A percentile compares a stretch with the other conserved stretches of the same genome.
Evolutionary conservation across 2,329 filamentous ascomycete genomes (phyloP).

Genomic region (Pyrenochaeta sp.): DNA sequence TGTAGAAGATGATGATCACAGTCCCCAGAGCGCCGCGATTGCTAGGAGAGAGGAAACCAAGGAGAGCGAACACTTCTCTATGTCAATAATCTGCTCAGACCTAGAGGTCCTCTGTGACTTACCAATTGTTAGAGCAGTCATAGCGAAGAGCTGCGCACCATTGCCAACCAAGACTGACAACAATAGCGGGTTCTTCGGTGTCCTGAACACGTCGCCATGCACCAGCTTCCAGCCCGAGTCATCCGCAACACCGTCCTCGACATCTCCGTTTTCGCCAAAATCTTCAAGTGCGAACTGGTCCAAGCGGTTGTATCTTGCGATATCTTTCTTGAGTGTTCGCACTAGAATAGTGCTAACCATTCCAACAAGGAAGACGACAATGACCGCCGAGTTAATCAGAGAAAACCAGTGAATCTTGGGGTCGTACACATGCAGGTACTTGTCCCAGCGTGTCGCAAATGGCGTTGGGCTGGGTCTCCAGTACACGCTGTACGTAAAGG

Average conservation of each 20-base stretch:
- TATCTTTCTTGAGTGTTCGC: constrained; percentile 90
- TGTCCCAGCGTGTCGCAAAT: constrained; percentile 98
- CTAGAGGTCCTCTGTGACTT: constrained; percentile 26
- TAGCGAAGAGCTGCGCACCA: constrained; percentile 95
- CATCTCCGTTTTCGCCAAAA: constrained; percentile 74
- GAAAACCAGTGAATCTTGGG: constrained; percentile 99
- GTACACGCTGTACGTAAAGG: constrained; percentile 91
- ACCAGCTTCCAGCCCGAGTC: constrained; percentile 99
- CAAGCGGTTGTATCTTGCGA: constrained; percentile 93
- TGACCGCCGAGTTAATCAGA: constrained; percentile 92
- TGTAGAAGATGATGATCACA: constrained; percentile 92
- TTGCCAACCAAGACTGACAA: constrained; percentile 91
- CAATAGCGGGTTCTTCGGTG: constrained; percentile 81
- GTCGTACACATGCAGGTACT: constrained; percentile 96
- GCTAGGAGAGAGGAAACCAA: constrained; percentile 94
- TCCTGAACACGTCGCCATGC: constrained; percentile 95
- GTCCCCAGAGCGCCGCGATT: constrained; percentile 94
- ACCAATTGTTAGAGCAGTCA: constrained; percentile 91
- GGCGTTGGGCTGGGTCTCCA: constrained; percentile 86
- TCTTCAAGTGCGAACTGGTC: constrained; percentile 93
- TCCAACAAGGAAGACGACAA: constrained; percentile 88
- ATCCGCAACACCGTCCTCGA: constrained; percentile 94
- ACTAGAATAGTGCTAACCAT: constrained; percentile 94
- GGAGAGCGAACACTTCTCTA: constrained; percentile 75
- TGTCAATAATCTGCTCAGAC: constrained; percentile 15